Conservation (phyloP, 331 rosid species). For the Prunus yedoensis region DNA sequence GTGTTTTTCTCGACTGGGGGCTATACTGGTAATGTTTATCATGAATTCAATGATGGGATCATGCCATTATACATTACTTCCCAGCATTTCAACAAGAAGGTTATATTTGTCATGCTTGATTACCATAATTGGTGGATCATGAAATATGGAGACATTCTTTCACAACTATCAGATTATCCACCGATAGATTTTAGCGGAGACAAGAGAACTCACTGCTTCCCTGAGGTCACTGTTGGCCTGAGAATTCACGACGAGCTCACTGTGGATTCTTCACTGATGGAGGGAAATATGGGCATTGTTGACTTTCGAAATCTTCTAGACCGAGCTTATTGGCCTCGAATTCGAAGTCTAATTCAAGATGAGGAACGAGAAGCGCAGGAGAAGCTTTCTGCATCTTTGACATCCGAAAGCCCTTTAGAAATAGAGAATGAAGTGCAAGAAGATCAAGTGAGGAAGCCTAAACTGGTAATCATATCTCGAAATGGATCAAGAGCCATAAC, state of each 20-base stretch:
- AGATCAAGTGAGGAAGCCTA: constrained; percentile 41
- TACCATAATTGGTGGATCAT: constrained; percentile 88
- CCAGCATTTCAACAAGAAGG: constrained; percentile 72
- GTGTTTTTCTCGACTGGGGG: constrained; percentile 95
- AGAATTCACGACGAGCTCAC: constrained; percentile 83
- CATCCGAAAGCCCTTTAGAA: constrained; percentile 28
- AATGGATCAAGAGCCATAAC: constrained; percentile 70
- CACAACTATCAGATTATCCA: constrained; percentile 66
- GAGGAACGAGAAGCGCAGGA: constrained; percentile 50
- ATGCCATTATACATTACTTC: constrained; percentile 88
- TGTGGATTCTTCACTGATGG: constrained; percentile 68
- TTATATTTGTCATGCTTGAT: constrained; percentile 82
- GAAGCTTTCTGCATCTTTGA: constrained; percentile 30
- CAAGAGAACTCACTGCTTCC: constrained; percentile 77
- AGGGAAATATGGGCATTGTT: constrained; percentile 52
- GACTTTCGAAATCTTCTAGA: constrained; percentile 73
- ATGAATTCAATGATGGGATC: constrained; percentile 94
- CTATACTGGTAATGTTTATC: constrained; percentile 93
- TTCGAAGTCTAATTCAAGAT: constrained; percentile 43
- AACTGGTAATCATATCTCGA: constrained; percentile 63
- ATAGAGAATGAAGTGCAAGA: constrained; percentile 7
- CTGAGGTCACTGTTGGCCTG: constrained; percentile 80
- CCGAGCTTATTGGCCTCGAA: constrained; percentile 71
- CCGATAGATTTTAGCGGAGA: constrained; percentile 59
- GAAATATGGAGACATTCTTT: constrained; percentile 77